Evolutionary conservation across 2,329 filamentous ascomycete species (phyloP), one percentile per base, ranked within the genome.

Genomic region (Aspergillus phoenicis): DNA sequence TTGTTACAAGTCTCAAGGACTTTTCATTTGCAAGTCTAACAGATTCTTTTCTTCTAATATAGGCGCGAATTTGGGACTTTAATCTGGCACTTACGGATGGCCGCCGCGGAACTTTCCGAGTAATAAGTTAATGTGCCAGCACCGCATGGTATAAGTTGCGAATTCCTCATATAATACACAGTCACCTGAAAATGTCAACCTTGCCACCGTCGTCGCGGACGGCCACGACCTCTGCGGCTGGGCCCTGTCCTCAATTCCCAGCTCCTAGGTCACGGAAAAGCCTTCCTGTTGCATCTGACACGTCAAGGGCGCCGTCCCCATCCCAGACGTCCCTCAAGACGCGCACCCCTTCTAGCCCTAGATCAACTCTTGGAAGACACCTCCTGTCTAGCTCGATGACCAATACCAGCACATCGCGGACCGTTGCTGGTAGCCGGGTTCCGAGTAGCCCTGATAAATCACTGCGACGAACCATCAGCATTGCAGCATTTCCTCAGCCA

Each of bases 401-500:
- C 5, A 80, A 82, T 53, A 77, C 89, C 10, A 84, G 86, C 5
- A 82, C 85, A 15, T 80, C 85, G 17, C 85, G 84, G 61, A 81
- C 84, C 2, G 77, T 82, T 5, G 82, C 86, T 8, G 81, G 80
- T 38, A 78, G 87, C 13, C 87, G 85, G 63, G 80, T 81, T 5
- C 70, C 82, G 11, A 74, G 73, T 41, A 80, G 79, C 33, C 81
- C 85, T 5, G 86, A 87, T 26, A 93, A 89, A 75, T 87, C 88
- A 1, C 78, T 97, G 58, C 87, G 93, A 64, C 96, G 96, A 78
- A 91, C 91, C 1, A 89, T 96, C 71, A 97, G 93, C 82, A 96
- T 97, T 71, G 94, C 93, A 73, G 89, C 92, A 1, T 97, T 98
- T 72, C 94, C 94, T 30, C 91, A 96, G 66, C 94, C 94, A 13